These are phyloP conservation scores for Geotrichum histeridarum DNA, from an alignment of 1,139 yeast species.

Conservation along the genomic window DNA sequence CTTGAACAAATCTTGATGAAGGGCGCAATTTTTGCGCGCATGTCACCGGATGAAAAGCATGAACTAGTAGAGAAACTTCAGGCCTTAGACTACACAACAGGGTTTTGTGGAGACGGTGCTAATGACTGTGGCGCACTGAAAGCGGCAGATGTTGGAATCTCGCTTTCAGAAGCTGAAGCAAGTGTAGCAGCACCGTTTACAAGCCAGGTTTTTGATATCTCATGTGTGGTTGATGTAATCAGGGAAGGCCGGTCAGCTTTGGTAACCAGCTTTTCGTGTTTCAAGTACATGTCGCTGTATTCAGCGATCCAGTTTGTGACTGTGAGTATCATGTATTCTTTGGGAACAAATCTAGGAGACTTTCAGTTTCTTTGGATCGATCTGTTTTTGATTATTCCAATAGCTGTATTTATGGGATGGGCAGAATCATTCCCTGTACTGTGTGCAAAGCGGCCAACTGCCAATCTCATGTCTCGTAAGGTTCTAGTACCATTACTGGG, in stretches of 20 bases:
- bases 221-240: slow-evolving; percentile 86
- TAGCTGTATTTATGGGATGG: slow-evolving; percentile 97
- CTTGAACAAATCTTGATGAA: slow-evolving; percentile 60
- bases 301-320: slow-evolving; percentile 93
- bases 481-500: slow-evolving; percentile 74
- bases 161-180: slow-evolving; percentile 95
- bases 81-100: slow-evolving; percentile 80
- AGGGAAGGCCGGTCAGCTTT: slow-evolving; percentile 91
- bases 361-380: slow-evolving; percentile 95
- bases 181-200: slow-evolving; percentile 98
- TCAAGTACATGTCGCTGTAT: slow-evolving; percentile 95
- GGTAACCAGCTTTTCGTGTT: slow-evolving; percentile 92
- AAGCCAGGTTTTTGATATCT: slow-evolving; percentile 78
- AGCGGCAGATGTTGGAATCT: slow-evolving; percentile 95
- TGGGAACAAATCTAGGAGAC: slow-evolving; percentile 95
- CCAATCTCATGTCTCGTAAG: slow-evolving; percentile 85
- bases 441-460: slow-evolving; percentile 77
- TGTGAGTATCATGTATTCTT: slow-evolving; percentile 74
- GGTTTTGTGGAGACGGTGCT: slow-evolving; percentile 92
- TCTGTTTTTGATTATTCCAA: slow-evolving; percentile 78
- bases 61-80: slow-evolving; percentile 88
- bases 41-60: slow-evolving; percentile 98
- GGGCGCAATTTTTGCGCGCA: slow-evolving; percentile 81
- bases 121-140: slow-evolving; percentile 96
- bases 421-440: slow-evolving; percentile 66